Base-by-base conservation (phyloP, 2,329 filamentous ascomycete genomes). In the Huntiella omanensis region DNA sequence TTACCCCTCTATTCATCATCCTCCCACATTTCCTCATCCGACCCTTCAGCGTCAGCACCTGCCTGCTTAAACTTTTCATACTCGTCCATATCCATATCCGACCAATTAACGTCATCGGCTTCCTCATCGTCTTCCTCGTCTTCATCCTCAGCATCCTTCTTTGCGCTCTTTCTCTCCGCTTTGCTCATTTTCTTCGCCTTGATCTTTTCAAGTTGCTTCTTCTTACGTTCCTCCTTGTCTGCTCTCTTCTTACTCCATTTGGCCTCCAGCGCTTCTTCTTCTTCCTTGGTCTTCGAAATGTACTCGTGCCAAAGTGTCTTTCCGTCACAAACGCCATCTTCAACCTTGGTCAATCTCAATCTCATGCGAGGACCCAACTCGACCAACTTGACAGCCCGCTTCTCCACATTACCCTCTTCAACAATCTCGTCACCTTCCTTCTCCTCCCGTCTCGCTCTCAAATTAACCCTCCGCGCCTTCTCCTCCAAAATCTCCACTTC, bases 231-330 rank as follows among this genome's bases (percentile, higher is more conserved):
- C 48, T 87, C 87, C 66, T 92, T 95, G 59, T 91, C 83, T 55
- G 77, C 75, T 48, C 74, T 71, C 56, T 75, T 73, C 63, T 80
- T 65, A 54, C 86, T 80, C 83, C 91, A 96, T 54, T 75, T 73
- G 65, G 79, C 75, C 54, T 96, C 87, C 54, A 95, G 63, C 52
- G 81, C 75, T 57, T 78, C 73, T 48, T 85, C 65, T 60, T 98
- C 87, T 13, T 75, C 71, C 54, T 76, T 76, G 5, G 75, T 77
- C 70, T 98, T 98, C 58, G 80, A 75, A 45, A 96, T 77, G 58
- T 85, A 92, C 59, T 95, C 86, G 61, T 98, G 91, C 91, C 91
- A 98, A 82, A 98, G 83, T 48, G 94, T 73, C 59, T 85, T 91
- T 43, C 91, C 91, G 19, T 74, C 72, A 56, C 86, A 95, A 5